A percentile compares a stretch with the other conserved stretches of the same genome.
phyloP scores from a whole-genome alignment of 2,329 filamentous ascomycete genomes.

The Aspergillus fischeri region DNA sequence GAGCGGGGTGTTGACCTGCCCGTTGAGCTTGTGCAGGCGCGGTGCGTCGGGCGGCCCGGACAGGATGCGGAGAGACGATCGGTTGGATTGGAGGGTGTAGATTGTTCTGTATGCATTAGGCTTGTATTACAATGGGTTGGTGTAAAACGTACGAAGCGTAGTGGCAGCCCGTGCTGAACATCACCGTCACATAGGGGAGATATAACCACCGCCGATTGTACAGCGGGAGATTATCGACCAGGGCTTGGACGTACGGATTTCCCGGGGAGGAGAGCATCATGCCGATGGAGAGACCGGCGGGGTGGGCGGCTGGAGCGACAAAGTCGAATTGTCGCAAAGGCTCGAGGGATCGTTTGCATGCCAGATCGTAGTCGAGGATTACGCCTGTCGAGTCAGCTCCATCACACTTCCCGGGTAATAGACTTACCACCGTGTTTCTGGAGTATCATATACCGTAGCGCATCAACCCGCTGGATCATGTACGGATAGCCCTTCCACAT shows the following conservation, averaged over 20 bases:
- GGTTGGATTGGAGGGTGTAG: conserved; percentile 33
- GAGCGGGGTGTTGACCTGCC: conserved; percentile 37
- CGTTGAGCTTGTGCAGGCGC: conserved; percentile 38
- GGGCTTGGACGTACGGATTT: conserved; percentile 31
- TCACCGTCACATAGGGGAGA: conserved; percentile 40
- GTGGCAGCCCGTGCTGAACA: conserved; percentile 44
- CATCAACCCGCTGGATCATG: conserved; percentile 19
- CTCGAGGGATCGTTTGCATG: conserved; percentile 37
- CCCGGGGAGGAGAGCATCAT: conserved; percentile 40
- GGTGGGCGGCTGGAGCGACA: conserved; percentile 40
- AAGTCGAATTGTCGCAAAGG: conserved; percentile 41
- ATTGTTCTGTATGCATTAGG: conserved; percentile 25
- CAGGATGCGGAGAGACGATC: conserved; percentile 34
- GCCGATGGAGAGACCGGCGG: conserved; percentile 39
- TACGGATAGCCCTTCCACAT: conserved; percentile 18
- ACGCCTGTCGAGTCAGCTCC: conserved; percentile 11
- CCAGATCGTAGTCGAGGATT: conserved; percentile 36
- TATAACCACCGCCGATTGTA: conserved; percentile 41
- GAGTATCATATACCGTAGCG: conserved; percentile 20
- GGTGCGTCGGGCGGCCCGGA: conserved; percentile 25
- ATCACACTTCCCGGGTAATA: not conserved
- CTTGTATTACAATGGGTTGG: too few relatives aligned
- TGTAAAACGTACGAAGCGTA: conserved; percentile 32
- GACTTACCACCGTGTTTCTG: conserved; percentile 17
- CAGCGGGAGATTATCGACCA: conserved; percentile 30